Base-by-base conservation (phyloP, 2,329 filamentous ascomycete genomes). In the Beauveria sp. region DNA sequence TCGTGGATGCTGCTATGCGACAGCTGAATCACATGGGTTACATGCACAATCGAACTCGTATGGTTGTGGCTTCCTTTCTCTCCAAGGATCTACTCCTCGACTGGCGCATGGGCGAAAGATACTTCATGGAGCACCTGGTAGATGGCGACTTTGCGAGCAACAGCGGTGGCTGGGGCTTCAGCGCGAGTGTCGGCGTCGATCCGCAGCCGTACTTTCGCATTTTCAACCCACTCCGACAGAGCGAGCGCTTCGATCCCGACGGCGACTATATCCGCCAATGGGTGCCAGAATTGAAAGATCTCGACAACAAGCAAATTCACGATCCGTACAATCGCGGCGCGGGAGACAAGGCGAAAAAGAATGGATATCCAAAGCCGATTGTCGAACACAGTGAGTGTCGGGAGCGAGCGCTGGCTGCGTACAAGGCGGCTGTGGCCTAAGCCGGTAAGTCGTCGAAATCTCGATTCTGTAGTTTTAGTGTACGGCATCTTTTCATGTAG, bases 141-240 rank as follows among this genome's bases (percentile, higher is more conserved):
- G 90, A 93, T 67, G 89, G 89, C 18, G 90, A 92, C 70, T 91
- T 92, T 69, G 88, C 88, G 0, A 88, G 84, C 62, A 93, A 93
- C 71, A 91, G 90, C 64, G 80, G 82, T 30, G 82, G 82, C 3
- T 84, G 82, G 81, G 83, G 76, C 1, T 78, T 77, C 64, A 74
- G 80, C 26, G 85, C 87, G 5, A 84, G 80, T 20, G 87, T 86
- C 0, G 89, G 90, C 1, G 89, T 92, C 7, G 91, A 96, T 71
- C 89, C 91, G 1, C 90, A 96, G 73, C 91, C 92, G 0, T 96
- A 96, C 70, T 96, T 96, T 65, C 82, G 91, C 7, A 89, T 96
- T 56, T 96, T 96, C 75, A 96, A 96, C 68, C 92, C 92, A 0
- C 71, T 91, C 50, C 75, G 90, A 20, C 92, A 96, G 76, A 91